Percentiles rank a stretch among this genome's conserved stretches.
phyloP scores from a whole-genome alignment of 176 grass and related monocot species.

The Eragrostis nindensis region DNA sequence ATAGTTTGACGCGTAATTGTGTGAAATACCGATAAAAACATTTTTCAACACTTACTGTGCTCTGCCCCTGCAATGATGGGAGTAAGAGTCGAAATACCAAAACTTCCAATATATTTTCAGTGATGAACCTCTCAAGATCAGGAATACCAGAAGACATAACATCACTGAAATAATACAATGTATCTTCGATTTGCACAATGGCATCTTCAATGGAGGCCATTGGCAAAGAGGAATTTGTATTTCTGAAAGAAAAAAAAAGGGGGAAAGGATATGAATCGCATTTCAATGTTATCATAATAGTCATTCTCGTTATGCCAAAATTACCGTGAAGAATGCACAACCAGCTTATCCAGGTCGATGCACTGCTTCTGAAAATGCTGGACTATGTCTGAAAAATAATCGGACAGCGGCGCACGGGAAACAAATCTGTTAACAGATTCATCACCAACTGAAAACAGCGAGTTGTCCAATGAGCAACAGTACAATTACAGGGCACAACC shows the following conservation, averaged over 20 bases:
- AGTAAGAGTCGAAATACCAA: slow-evolving; percentile 95
- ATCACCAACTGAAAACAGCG: slow-evolving; percentile 89
- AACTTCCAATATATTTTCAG: slow-evolving; percentile 84
- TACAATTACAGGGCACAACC: not conserved
- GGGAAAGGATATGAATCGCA: slow-evolving; percentile 36
- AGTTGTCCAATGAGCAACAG: slow-evolving; percentile 24
- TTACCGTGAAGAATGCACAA: slow-evolving; percentile 54
- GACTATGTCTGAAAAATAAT: slow-evolving; percentile 89
- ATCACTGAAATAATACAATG: slow-evolving; percentile 99
- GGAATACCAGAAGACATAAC: slow-evolving; percentile 99
- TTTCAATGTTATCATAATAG: slow-evolving; percentile 14
- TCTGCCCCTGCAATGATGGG: slow-evolving; percentile 65
- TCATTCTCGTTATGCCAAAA: slow-evolving; percentile 14
- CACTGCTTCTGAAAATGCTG: slow-evolving; percentile 93
- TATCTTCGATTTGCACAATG: slow-evolving; percentile 93
- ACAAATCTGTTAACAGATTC: slow-evolving; percentile 94
- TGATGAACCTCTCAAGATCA: slow-evolving; percentile 90
- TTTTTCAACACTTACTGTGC: slow-evolving; percentile 52
- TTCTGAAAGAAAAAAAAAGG: slow-evolving; percentile 51
- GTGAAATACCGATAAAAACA: slow-evolving; percentile 28
- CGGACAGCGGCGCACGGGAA: slow-evolving; percentile 62
- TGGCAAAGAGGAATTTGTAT: slow-evolving; percentile 53
- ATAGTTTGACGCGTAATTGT: not conserved
- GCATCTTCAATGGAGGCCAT: slow-evolving; percentile 58
- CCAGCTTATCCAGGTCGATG: slow-evolving; percentile 83